These are phyloP conservation scores for Xylaria cubensis DNA, from an alignment of 495 filamentous ascomycete species.

Conservation along the genomic window DNA sequence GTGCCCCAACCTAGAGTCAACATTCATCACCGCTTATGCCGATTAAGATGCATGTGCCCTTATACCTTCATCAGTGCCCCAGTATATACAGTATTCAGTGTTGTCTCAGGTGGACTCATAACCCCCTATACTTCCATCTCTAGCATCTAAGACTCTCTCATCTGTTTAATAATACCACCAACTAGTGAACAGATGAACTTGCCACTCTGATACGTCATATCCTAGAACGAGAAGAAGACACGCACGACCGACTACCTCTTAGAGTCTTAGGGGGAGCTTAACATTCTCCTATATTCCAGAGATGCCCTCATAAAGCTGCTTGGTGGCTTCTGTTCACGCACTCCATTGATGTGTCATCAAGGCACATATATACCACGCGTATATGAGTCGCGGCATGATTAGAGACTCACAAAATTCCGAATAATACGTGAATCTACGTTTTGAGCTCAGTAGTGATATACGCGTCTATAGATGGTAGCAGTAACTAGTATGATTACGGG, in stretches of 20 bases:
- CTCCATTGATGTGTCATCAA: neutral
- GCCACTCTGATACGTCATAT: neutral
- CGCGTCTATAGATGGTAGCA: neutral
- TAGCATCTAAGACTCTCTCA: neutral
- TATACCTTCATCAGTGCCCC: neutral
- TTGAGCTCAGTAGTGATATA: neutral
- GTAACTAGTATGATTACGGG: neutral
- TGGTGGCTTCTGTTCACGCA: neutral
- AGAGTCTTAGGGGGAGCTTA: neutral
- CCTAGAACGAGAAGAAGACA: neutral
- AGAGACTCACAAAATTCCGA: neutral
- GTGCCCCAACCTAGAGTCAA: neutral
- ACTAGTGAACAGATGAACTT: neutral
- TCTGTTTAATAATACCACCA: neutral
- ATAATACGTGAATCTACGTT: neutral
- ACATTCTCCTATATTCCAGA: neutral
- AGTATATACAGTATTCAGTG: neutral
- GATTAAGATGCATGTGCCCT: neutral
- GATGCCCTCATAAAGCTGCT: neutral
- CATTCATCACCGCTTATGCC: neutral
- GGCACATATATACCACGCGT: neutral
- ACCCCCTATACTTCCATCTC: neutral
- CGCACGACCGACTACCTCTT: neutral
- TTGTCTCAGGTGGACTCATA: neutral
- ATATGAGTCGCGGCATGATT: neutral